These are phyloP conservation scores for Sporothrix brasiliensis DNA, from an alignment of 2,329 filamentous ascomycete species.

Conservation along the genomic window DNA sequence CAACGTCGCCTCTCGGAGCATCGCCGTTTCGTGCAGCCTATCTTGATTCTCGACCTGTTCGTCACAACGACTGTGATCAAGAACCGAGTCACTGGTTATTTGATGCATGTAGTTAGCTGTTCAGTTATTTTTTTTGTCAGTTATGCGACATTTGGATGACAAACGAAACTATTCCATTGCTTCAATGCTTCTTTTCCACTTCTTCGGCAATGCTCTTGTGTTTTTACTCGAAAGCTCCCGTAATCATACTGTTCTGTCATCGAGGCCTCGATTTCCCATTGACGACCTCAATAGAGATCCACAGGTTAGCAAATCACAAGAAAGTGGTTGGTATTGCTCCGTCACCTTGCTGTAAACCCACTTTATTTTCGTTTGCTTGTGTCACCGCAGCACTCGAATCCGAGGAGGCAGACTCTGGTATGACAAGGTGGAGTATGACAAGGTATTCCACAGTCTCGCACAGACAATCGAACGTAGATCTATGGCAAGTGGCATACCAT, in stretches of 20 bases:
- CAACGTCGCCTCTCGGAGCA: conserved; percentile 2
- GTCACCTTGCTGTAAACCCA: not conserved
- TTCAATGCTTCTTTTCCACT: not conserved
- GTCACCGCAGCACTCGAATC: not conserved
- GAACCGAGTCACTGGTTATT: not conserved
- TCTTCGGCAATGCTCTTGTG: not conserved
- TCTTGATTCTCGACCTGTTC: not conserved
- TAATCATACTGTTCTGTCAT: not conserved
- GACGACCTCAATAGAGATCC: not conserved
- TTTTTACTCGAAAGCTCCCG: not conserved
- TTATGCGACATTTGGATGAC: not conserved
- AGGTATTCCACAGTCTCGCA: not conserved
- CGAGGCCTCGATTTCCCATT: not conserved
- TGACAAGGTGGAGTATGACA: not conserved
- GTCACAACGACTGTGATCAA: not conserved
- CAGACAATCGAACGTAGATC: not conserved
- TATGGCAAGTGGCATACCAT: not conserved
- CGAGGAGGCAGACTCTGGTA: not conserved
- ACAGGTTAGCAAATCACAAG: not conserved
- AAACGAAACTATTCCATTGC: not conserved
- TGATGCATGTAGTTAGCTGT: not conserved
- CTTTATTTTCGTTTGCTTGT: conserved; percentile 2
- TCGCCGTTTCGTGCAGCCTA: conserved; percentile 2
- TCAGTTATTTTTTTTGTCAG: not conserved
- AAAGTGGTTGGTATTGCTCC: not conserved